Base-by-base conservation (phyloP, 1,139 yeast species). In the Zygosaccharomyces sapae region DNA sequence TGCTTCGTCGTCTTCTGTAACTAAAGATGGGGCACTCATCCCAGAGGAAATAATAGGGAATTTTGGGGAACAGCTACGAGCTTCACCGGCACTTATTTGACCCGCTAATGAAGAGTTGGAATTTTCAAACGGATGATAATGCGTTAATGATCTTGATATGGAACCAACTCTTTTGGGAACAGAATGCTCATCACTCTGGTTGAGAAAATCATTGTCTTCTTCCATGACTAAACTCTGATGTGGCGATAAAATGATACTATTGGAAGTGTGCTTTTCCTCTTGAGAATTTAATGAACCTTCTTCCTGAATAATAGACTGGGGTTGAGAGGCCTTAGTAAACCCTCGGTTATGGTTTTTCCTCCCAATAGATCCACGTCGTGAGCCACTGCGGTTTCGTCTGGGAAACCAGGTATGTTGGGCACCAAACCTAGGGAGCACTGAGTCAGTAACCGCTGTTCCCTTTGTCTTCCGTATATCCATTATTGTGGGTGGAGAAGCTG, bases 341-440 rank as follows among this genome's bases (percentile, higher is more conserved):
- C n/a, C n/a, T n/a, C n/a, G n/a, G n/a, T n/a, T 62, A 19, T 52
- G 43, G 25, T 57, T 54, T 51, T 58, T 52, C 52, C 62, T 60
- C 48, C 44, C 59, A 41, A 43, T 51, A 43, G 52, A 47, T 35
- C 48, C 57, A 38, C 67, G 67, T 55, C 59, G 66, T 48, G 70
- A 69, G 7, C 68, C 52, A 12, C 73, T 70, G 2, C 68, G 79
- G 66, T 60, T 78, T 65, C 70, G 71, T 70, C 66, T 75, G 67
- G 62, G 51, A 12, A 54, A 47, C 59, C 66, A 54, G 10, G 61
- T 47, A 27, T 58, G 48, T 20, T 56, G 57, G 1, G 55, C 47
- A 5, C 57, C 63, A 43, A 59, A 52, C 7, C 58, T 49, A 1
- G 67, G 65, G 10, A 56, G 49, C 0, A 57, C 57, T 4, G 67